Evolutionary conservation across 345 rosid species (phyloP), one percentile per base, ranked within the genome.

Genomic region (Salix koriyanagi): DNA sequence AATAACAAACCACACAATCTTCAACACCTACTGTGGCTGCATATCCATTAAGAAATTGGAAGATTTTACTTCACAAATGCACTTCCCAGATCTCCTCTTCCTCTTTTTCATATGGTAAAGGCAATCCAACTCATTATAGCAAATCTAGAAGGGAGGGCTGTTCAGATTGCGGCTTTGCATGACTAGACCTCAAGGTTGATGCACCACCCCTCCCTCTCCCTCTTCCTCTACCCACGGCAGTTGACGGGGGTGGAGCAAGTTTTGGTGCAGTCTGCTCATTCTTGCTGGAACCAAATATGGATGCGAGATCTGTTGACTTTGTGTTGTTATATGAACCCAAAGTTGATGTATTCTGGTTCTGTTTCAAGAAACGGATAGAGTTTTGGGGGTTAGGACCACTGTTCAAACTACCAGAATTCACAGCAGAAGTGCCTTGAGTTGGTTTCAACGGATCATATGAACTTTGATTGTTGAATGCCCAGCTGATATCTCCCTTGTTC

Each of bases 201-300:
- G 76, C 52, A 28, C 87, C 83, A 74, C 87, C 92, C 69, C 88
- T 82, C 18, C 96, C 94, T 80, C 86, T 83, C 39, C 89, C 89
- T 69, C 96, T 85, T 65, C 98, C 97, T 83, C 94, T 85, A 66
- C 94, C 94, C 70, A 88, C 92, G 21, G 89, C 91, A 75, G 83
- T 67, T 62, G 83, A 86, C 23, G 99, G 99, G 8, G 99, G 99
- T 1, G 98, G 97, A 15, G 99, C 96, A 64, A 96, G 94, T 85
- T 84, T 92, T 34, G 87, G 86, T 34, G 99, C 92, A 3, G 87
- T 32, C 61, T 82, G 86, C 39, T 85, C 91, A 4, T 84, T 86
- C 84, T 83, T 91, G 85, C 83, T 87, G 58, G 93, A 85, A 85
- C 89, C 72, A 76, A 90, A 91, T 79, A 90, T 91, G 41, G 98